Base-by-base conservation (phyloP, 148 eudicot species). In the Nepenthes mirabilis region DNA sequence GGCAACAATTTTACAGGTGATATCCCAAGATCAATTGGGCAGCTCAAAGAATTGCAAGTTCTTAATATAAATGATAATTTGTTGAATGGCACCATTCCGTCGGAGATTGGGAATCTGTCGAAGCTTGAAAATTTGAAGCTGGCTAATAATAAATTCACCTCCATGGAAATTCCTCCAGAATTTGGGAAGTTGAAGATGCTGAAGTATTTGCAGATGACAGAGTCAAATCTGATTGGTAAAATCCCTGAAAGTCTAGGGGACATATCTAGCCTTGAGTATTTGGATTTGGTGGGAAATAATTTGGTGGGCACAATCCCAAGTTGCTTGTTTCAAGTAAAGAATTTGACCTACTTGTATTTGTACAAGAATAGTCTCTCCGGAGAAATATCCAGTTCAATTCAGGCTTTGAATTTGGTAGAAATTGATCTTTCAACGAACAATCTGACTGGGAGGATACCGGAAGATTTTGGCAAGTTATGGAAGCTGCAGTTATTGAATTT, bases 1-100 rank as follows among this genome's bases (percentile, higher is more conserved):
- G 72, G 51, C 1, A 88, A 88, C 61, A 87, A 81, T 56, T 85
- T 91, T 73, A 72, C 76, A 52, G 88, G 83, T n/a, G 72, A 80
- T 49, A 73, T 91, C 5, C 95, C 97, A 0, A 74, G 68, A 47
- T 73, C 80, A 11, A 71, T 90, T 33, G 88, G 81, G 1, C 59
- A 65, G 8, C 65, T 90, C 6, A 66, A 72, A 7, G 71, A 59
- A 67, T 61, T 90, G 12, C 34, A 6, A 8, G 40, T 23, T 0
- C 59, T 90, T 61, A 3, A 62, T 40, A 70, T 90, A 2, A 34
- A 68, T 33, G 8, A 34, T 0, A 90, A 86, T 40, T 40, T 70
- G 43, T 75, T 90, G 62, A 74, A 80, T 47, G 97, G 90, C 14
- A 66, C 75, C 5, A 62, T 77, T 56, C 95, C 95, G 23, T 36